phyloP scores from a whole-genome alignment of 495 filamentous ascomycete species.

The Aspergillus affinis region DNA sequence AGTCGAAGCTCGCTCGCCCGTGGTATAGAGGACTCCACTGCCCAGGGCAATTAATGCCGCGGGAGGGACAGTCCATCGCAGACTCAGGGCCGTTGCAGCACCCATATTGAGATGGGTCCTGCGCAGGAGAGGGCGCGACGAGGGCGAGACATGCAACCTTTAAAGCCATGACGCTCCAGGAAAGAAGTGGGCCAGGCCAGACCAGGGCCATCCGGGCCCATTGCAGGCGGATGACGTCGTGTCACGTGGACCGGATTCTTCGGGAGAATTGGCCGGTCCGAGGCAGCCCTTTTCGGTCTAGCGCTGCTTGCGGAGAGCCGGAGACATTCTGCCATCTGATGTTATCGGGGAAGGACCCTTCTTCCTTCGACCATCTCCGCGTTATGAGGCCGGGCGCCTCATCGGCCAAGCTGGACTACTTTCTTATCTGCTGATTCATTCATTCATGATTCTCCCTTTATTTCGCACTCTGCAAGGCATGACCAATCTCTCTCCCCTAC shows the following conservation, averaged over 20 bases:
- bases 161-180: slow-evolving; percentile 8
- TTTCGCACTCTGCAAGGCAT: slow-evolving; percentile 21
- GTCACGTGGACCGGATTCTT: slow-evolving; percentile 19
- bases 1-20: slow-evolving; percentile 26
- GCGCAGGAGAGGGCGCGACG: slow-evolving; percentile 57
- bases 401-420: slow-evolving; percentile 6
- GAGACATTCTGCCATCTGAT: slow-evolving; percentile 1
- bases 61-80: slow-evolving; percentile 42
- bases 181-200: slow-evolving; percentile 15
- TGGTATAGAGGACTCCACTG: slow-evolving; percentile 25
- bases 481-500: slow-evolving; percentile 18
- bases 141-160: slow-evolving; percentile 33
- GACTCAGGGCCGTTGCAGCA: slow-evolving; percentile 29
- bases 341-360: neutral
- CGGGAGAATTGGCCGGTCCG: slow-evolving; percentile 23
- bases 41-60: slow-evolving; percentile 34
- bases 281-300: slow-evolving; percentile 21
- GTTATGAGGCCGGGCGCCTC: slow-evolving; percentile 29
- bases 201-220: slow-evolving; percentile 16
- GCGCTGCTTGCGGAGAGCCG: slow-evolving; percentile 17
- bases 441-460: neutral
- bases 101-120: slow-evolving; percentile 35
- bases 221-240: slow-evolving; percentile 26
- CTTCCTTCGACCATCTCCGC: slow-evolving; percentile 7
- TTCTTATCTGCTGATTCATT: neutral